phyloP scores from a whole-genome alignment of 176 grass and related monocot genomes.

The Luzula sylvatica region DNA sequence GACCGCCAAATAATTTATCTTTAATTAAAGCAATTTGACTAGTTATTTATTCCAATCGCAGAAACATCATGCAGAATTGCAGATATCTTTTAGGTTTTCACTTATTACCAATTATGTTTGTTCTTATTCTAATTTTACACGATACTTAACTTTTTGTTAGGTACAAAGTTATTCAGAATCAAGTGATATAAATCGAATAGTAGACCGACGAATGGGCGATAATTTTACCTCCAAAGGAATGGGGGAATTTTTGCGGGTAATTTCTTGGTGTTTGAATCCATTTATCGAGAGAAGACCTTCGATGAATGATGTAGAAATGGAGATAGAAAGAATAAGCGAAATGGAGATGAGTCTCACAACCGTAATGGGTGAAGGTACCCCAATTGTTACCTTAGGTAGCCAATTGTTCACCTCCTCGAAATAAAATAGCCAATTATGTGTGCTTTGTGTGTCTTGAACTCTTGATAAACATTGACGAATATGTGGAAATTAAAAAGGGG shows the following conservation, averaged over 20 bases:
- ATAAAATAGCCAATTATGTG: too few relatives aligned
- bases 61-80: background rate
- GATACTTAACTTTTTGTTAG: slow-evolving; percentile 38
- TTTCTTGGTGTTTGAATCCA: slow-evolving; percentile 60
- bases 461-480: too few relatives aligned
- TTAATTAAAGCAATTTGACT: too few relatives aligned
- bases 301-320: slow-evolving; percentile 66
- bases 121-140: too few relatives aligned
- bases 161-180: slow-evolving; percentile 50
- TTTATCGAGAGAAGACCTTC: slow-evolving; percentile 38
- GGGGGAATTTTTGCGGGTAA: slow-evolving; percentile 55
- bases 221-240: slow-evolving; percentile 62
- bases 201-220: slow-evolving; percentile 49
- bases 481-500: too few relatives aligned
- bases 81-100: slow-evolving; percentile 9
- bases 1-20: too few relatives aligned
- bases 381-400: slow-evolving; percentile 90
- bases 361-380: slow-evolving; percentile 33
- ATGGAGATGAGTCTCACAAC: slow-evolving; percentile 74
- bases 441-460: too few relatives aligned
- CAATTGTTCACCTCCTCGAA: slow-evolving; percentile 72
- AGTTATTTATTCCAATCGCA: background rate
- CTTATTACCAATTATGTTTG: too few relatives aligned
- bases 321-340: slow-evolving; percentile 63
- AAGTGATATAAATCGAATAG: slow-evolving; percentile 28